A percentile compares a stretch with the other conserved stretches of the same genome.
Conservation (phyloP, 148 eudicot genomes). For the Rhododendron mucronatum region DNA sequence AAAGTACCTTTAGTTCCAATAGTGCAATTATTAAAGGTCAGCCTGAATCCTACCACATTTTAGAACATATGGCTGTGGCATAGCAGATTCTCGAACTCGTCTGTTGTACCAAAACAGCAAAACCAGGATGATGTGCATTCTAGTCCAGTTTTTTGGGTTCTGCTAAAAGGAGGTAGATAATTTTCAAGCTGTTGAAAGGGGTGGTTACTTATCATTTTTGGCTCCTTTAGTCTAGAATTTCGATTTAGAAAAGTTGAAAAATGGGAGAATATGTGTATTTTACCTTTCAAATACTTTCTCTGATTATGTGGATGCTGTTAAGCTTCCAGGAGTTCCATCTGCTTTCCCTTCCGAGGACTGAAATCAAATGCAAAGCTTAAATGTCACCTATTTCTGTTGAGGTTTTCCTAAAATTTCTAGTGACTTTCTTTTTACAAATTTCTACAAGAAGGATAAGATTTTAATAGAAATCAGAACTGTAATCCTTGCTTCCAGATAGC, state of each 20-base stretch:
- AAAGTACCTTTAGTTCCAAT: not conserved
- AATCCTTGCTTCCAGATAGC: not conserved
- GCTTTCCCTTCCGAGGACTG: not conserved
- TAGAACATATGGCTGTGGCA: not conserved
- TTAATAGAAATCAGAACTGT: not conserved
- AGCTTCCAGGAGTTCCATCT: not conserved
- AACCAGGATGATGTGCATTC: not conserved
- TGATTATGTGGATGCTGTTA: not conserved
- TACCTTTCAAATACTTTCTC: not conserved
- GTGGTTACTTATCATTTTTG: not conserved
- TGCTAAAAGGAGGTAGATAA: not conserved
- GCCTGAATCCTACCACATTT: not conserved
- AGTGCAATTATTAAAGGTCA: not conserved
- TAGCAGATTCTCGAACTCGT: not conserved
- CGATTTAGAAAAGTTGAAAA: not conserved
- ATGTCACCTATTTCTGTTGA: not conserved
- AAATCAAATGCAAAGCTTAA: not conserved
- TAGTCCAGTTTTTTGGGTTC: not conserved
- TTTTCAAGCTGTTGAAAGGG: not conserved
- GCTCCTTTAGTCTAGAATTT: not conserved
- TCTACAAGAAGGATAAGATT: not conserved
- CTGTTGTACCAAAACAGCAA: not conserved
- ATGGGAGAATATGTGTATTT: not conserved
- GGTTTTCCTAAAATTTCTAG: not conserved
- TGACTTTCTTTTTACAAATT: not conserved